These are phyloP conservation scores for Cadophora luteo-olivacea DNA, from an alignment of 2,329 filamentous ascomycete genomes.

Conservation along the genomic window DNA sequence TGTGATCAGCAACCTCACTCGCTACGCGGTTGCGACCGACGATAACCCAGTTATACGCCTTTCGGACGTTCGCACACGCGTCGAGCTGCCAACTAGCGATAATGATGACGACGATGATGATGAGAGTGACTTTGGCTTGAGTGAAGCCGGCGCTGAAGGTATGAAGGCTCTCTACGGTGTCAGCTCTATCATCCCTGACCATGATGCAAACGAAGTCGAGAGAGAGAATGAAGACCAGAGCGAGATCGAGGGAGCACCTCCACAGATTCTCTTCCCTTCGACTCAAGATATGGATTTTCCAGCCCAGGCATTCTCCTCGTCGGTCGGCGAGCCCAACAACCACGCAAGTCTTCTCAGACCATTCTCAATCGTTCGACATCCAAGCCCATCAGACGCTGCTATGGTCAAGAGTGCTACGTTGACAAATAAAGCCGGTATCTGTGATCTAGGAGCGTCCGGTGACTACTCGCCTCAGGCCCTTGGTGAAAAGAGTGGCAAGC, in stretches of 20 bases:
- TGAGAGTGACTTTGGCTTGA: conserved; percentile 38
- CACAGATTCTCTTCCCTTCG: neutral
- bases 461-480: conserved; percentile 31
- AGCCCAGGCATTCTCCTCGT: neutral
- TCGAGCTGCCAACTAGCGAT: conserved; percentile 16
- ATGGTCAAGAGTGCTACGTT: conserved; percentile 43
- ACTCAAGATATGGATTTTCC: neutral
- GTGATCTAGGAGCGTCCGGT: conserved; percentile 22
- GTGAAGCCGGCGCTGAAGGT: conserved; percentile 37
- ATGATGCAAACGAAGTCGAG: neutral
- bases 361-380: conserved; percentile 33
- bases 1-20: conserved; percentile 9
- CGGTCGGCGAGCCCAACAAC: neutral
- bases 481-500: conserved; percentile 41
- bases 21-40: conserved; percentile 19
- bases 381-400: conserved; percentile 49
- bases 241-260: neutral
- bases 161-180: conserved; percentile 36
- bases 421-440: conserved; percentile 8
- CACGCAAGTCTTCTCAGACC: neutral
- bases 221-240: neutral
- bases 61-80: conserved; percentile 21
- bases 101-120: conserved; percentile 27
- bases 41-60: conserved; percentile 20
- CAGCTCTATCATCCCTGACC: conserved; percentile 16